These are phyloP conservation scores for Arachis stenosperma DNA, from an alignment of 306 rosid species.

Conservation along the genomic window DNA sequence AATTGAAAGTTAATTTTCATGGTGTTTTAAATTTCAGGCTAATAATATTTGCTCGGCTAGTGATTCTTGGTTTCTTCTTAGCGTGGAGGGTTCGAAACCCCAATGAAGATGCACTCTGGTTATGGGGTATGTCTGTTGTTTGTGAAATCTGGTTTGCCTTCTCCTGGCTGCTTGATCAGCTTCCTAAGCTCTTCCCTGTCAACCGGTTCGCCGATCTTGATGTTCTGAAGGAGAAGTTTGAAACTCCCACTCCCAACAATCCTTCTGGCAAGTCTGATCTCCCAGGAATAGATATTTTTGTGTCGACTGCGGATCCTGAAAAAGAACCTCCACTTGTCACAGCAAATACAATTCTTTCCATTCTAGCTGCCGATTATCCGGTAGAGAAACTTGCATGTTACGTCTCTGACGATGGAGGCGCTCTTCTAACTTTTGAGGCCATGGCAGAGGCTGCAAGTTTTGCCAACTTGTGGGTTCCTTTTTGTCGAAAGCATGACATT, in stretches of 20 bases:
- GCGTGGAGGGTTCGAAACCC: conserved; percentile 68
- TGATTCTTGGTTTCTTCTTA: conserved; percentile 58
- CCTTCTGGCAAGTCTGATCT: conserved; percentile 81
- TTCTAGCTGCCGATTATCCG: conserved; percentile 76
- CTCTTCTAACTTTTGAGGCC: conserved; percentile 87
- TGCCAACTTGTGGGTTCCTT: conserved; percentile 84
- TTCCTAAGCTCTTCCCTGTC: conserved; percentile 84
- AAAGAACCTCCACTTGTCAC: conserved; percentile 86
- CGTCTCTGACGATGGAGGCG: conserved; percentile 89
- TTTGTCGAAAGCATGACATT: conserved; percentile 75
- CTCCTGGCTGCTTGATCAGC: conserved; percentile 86
- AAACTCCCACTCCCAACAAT: conserved; percentile 61
- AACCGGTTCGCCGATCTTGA: conserved; percentile 59
- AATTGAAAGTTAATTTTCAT: conserved; percentile 12
- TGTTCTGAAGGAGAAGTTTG: conserved; percentile 68
- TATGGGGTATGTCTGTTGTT: conserved; percentile 80
- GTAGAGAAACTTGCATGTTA: conserved; percentile 80
- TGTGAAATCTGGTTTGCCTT: conserved; percentile 91
- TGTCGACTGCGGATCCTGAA: conserved; percentile 85
- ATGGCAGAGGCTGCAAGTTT: conserved; percentile 92
- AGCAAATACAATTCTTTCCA: conserved; percentile 80
- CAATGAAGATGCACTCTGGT: conserved; percentile 76
- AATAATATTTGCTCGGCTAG: conserved; percentile 60
- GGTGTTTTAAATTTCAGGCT: conserved; percentile 54
- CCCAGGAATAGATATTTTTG: conserved; percentile 77